Conservation (phyloP, 2,329 filamentous ascomycete species). For the Conoideocrella luteorostrata region DNA sequence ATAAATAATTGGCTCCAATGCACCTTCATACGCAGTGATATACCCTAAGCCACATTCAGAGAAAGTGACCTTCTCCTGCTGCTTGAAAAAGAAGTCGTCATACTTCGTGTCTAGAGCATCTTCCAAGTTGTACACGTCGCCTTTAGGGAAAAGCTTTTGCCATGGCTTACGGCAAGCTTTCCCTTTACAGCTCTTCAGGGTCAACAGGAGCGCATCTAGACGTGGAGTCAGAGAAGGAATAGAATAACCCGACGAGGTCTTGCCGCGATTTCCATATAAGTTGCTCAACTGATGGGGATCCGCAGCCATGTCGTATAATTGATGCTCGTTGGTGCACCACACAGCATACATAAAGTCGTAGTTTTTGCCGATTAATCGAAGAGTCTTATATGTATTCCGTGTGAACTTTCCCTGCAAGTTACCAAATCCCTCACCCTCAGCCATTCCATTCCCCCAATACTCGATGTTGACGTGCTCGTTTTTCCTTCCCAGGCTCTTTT, state of each 20-base stretch:
- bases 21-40: conserved; percentile 19
- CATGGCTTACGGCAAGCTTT: conserved; percentile 49
- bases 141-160: conserved; percentile 47
- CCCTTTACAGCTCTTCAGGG: conserved; percentile 55
- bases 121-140: conserved; percentile 41
- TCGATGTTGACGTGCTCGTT: conserved; percentile 54
- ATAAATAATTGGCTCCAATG: background rate
- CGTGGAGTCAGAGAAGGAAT: conserved; percentile 38
- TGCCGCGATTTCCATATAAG: conserved; percentile 19
- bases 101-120: conserved; percentile 43
- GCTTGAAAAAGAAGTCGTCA: conserved; percentile 43
- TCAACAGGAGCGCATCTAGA: conserved; percentile 52
- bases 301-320: conserved; percentile 56
- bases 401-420: conserved; percentile 10
- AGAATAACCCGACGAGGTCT: conserved; percentile 20
- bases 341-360: conserved; percentile 55
- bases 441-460: conserved; percentile 43
- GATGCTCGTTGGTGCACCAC: conserved; percentile 63
- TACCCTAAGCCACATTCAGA: conserved; percentile 50
- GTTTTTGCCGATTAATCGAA: conserved; percentile 44
- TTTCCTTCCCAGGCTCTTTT: no score
- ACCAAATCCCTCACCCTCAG: conserved; percentile 28
- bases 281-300: conserved; percentile 49
- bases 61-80: conserved; percentile 44
- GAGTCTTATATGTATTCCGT: conserved; percentile 55